phyloP scores from a whole-genome alignment of 371 early-diverging fungal species.

The Mucor sp. region DNA sequence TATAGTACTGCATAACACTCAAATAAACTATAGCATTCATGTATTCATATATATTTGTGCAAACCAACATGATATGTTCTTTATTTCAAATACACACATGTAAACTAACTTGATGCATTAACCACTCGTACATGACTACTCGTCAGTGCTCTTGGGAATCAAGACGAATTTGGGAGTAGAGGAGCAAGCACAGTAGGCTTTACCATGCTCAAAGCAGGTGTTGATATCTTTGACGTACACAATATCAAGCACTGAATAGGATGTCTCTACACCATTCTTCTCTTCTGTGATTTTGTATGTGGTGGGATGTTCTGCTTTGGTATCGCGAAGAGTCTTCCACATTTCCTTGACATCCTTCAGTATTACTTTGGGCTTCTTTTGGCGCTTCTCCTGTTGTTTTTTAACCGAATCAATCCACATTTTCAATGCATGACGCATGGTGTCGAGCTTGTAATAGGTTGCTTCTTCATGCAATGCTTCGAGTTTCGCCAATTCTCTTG shows the following conservation, averaged over 20 bases:
- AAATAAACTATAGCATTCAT: too few species aligned
- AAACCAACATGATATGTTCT: too few species aligned
- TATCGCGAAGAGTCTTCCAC: not conserved
- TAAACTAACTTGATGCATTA: too few species aligned
- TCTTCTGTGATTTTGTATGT: not conserved
- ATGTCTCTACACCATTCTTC: not conserved
- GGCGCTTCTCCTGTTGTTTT: not conserved
- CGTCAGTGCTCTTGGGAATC: not conserved
- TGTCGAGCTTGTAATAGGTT: not conserved
- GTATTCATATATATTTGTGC: too few species aligned
- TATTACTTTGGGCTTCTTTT: not conserved
- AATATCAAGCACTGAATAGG: not conserved
- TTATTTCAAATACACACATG: too few species aligned
- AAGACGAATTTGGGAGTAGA: not conserved
- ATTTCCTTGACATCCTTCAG: not conserved
- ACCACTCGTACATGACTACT: too few species aligned
- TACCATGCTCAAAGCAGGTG: not conserved
- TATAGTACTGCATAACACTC: too few species aligned
- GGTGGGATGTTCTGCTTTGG: not conserved
- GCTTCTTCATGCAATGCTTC: not conserved
- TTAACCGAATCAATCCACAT: not conserved
- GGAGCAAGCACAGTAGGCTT: not conserved
- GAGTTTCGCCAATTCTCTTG: not conserved
- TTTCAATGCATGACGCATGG: not conserved
- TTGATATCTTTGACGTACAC: not conserved